These are phyloP conservation scores for Gremmenia infestans DNA, from an alignment of 2,329 filamentous ascomycete species.

Conservation along the genomic window DNA sequence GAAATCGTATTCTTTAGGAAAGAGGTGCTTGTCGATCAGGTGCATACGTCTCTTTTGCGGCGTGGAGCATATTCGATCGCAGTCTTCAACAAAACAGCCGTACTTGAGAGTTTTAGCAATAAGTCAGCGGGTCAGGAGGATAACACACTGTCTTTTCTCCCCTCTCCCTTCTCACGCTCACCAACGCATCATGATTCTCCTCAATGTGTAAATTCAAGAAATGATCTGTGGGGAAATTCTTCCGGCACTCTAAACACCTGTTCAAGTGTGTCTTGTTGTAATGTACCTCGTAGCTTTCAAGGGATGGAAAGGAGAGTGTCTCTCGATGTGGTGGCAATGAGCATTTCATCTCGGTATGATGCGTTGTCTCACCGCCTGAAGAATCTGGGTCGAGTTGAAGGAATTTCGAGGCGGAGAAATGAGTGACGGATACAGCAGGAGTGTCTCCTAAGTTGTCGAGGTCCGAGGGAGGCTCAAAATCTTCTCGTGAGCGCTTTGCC, in stretches of 20 bases:
- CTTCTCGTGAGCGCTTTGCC: slow-evolving; percentile 56
- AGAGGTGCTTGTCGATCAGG: slow-evolving; percentile 90
- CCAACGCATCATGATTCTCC: slow-evolving; percentile 83
- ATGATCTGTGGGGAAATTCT: slow-evolving; percentile 82
- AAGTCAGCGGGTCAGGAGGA: not conserved
- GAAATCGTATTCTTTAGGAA: slow-evolving; percentile 85
- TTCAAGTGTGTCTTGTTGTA: slow-evolving; percentile 78
- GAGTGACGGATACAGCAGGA: slow-evolving; percentile 21
- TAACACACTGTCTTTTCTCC: slow-evolving; percentile 78
- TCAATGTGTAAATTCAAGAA: slow-evolving; percentile 80
- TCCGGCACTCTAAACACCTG: slow-evolving; percentile 76
- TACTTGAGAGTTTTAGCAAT: slow-evolving; percentile 48
- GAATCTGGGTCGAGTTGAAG: slow-evolving; percentile 62
- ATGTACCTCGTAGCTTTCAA: slow-evolving; percentile 81
- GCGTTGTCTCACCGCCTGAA: slow-evolving; percentile 21
- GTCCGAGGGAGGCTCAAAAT: slow-evolving; percentile 40
- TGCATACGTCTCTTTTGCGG: slow-evolving; percentile 82
- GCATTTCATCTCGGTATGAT: slow-evolving; percentile 61
- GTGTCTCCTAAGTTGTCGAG: slow-evolving; percentile 21
- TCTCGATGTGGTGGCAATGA: slow-evolving; percentile 74
- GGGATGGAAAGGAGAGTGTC: slow-evolving; percentile 64
- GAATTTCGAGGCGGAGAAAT: slow-evolving; percentile 44
- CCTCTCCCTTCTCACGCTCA: slow-evolving; percentile 64
- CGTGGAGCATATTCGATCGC: slow-evolving; percentile 77
- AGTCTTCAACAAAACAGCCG: slow-evolving; percentile 84